A percentile compares a stretch with the other conserved stretches of the same genome.
Conservation (phyloP, 345 rosid species). For the Trapa incisa region DNA sequence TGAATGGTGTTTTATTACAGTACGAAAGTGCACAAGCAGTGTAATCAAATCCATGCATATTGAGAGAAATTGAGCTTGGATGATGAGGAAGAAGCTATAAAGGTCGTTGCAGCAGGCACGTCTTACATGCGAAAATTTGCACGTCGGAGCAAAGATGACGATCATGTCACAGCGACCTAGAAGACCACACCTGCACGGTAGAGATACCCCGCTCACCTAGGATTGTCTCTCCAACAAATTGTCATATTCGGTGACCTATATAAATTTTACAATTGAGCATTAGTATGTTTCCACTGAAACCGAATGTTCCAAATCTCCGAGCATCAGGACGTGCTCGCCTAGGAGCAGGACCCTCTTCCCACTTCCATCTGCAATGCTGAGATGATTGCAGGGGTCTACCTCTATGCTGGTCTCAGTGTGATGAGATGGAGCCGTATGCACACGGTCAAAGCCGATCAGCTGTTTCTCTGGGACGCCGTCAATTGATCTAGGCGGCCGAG, state of each 20-base stretch:
- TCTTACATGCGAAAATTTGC: constrained; percentile 21
- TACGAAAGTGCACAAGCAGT: not conserved
- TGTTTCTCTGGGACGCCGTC: constrained; percentile 51
- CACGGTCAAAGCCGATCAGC: constrained; percentile 65
- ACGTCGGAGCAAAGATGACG: too few relatives aligned
- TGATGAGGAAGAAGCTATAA: not conserved
- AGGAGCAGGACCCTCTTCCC: constrained; percentile 51
- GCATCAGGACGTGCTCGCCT: constrained; percentile 43
- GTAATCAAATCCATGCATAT: not conserved
- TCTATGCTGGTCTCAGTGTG: constrained; percentile 33
- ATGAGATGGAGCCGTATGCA: constrained; percentile 31
- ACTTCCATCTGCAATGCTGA: constrained; percentile 40
- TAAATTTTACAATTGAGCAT: not conserved
- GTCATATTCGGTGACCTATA: too few relatives aligned
- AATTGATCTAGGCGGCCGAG: constrained; percentile 32
- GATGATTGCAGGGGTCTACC: constrained; percentile 64
- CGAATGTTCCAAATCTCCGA: constrained; percentile 50
- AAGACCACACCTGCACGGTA: too few relatives aligned
- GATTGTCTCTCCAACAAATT: too few relatives aligned
- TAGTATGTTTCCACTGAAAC: constrained; percentile 31
- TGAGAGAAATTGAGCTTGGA: not conserved
- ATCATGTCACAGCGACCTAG: too few relatives aligned
- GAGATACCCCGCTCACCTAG: too few relatives aligned
- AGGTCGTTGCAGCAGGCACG: not conserved
- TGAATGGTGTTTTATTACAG: not conserved